These are phyloP conservation scores for Corylus heterophylla DNA, from an alignment of 306 rosid genomes.

Conservation along the genomic window DNA sequence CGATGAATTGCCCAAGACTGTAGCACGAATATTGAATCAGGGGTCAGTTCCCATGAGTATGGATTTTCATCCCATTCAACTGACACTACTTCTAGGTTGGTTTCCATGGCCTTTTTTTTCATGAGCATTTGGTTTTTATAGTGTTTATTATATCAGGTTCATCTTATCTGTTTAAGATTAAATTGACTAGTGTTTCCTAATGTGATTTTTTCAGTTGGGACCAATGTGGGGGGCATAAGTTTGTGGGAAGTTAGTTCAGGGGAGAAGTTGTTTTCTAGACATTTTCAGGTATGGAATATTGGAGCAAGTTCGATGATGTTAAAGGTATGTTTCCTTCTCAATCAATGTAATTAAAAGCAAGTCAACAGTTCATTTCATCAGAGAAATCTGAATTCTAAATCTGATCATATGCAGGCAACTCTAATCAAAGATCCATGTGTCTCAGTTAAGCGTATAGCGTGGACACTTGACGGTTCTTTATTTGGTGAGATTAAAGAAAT, in stretches of 20 bases:
- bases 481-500: conserved; percentile 18
- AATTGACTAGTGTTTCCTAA: not conserved
- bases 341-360: not conserved
- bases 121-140: not conserved
- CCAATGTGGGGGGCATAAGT: conserved; percentile 20
- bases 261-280: conserved; percentile 22
- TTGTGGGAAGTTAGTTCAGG: conserved; percentile 29
- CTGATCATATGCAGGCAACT: conserved; percentile 22
- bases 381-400: conserved; percentile 4
- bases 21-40: conserved; percentile 12
- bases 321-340: conserved; percentile 10
- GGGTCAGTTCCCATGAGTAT: conserved; percentile 24
- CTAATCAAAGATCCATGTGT: conserved; percentile 29
- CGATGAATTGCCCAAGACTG: conserved; percentile 30
- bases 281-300: conserved; percentile 33
- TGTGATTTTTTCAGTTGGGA: conserved; percentile 27
- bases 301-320: conserved; percentile 22
- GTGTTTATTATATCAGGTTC: not conserved
- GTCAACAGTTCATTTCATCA: not conserved
- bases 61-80: conserved; percentile 36
- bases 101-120: not conserved
- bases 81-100: conserved; percentile 28
- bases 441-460: conserved; percentile 17
- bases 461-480: conserved; percentile 31
- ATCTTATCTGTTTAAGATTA: not conserved